A percentile compares a stretch with the other conserved stretches of the same genome.
phyloP scores from a whole-genome alignment of 2,329 filamentous ascomycete species.

The Epichloe elymi region DNA sequence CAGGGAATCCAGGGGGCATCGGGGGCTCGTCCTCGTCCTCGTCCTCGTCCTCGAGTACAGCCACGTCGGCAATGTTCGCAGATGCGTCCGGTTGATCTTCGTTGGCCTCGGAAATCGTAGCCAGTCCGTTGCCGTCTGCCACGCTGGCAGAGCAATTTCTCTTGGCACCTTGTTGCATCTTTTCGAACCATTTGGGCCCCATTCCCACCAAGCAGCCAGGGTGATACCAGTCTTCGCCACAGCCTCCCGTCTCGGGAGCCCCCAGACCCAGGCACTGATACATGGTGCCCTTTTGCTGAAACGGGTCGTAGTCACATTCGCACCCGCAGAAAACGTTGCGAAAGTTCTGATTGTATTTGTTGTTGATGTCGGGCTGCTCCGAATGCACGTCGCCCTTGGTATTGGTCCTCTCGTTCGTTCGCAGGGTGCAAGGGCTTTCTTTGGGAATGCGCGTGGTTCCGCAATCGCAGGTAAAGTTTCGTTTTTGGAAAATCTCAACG shows the following conservation, averaged over 20 bases:
- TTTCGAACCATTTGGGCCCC: slow-evolving; percentile 58
- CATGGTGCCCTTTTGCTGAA: slow-evolving; percentile 91
- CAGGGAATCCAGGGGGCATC: slow-evolving; percentile 73
- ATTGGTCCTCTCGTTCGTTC: slow-evolving; percentile 59
- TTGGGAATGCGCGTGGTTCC: slow-evolving; percentile 69
- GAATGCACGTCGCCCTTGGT: slow-evolving; percentile 65
- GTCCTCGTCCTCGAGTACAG: slow-evolving; percentile 36
- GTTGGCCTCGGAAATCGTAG: slow-evolving; percentile 37
- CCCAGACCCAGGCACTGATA: slow-evolving; percentile 89
- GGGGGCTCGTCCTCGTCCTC: slow-evolving; percentile 34
- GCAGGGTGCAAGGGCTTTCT: slow-evolving; percentile 61
- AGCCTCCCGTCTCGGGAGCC: slow-evolving; percentile 67
- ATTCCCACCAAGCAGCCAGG: slow-evolving; percentile 81
- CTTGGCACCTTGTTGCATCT: slow-evolving; percentile 26
- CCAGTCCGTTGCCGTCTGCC: slow-evolving; percentile 19
- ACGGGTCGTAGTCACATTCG: slow-evolving; percentile 72
- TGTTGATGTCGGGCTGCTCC: slow-evolving; percentile 56
- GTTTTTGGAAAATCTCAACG: slow-evolving; percentile 91
- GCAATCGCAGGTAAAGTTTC: slow-evolving; percentile 93
- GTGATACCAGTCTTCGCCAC: slow-evolving; percentile 97
- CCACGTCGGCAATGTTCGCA: slow-evolving; percentile 12
- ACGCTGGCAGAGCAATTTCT: slow-evolving; percentile 11
- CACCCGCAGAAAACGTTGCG: slow-evolving; percentile 87
- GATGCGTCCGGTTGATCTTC: slow-evolving; percentile 18
- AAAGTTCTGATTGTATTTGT: slow-evolving; percentile 95